These are phyloP conservation scores for Phytophthora palmivora DNA, from an alignment of 352 stramenopile genomes.

Conservation along the genomic window DNA sequence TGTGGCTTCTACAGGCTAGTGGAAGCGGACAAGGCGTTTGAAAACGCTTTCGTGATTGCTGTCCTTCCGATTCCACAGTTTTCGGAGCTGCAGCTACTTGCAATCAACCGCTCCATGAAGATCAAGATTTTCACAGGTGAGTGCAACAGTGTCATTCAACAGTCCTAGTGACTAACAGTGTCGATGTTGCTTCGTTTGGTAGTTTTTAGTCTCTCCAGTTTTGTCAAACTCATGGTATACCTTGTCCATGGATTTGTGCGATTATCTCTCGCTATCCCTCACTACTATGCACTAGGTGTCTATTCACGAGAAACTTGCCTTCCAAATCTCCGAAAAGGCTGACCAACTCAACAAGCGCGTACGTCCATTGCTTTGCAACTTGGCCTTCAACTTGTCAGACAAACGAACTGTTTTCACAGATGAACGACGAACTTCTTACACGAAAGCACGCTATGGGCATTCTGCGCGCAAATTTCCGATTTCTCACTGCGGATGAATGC, in stretches of 20 bases:
- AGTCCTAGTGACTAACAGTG: slow-evolving; percentile 5
- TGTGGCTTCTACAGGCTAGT: slow-evolving; percentile 37
- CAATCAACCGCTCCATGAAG: slow-evolving; percentile 44
- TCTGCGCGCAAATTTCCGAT: slow-evolving; percentile 62
- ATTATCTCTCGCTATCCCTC: neutral
- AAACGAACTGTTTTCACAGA: slow-evolving; percentile 30
- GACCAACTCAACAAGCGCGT: slow-evolving; percentile 53
- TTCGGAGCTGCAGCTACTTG: slow-evolving; percentile 53
- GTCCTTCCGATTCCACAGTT: slow-evolving; percentile 53
- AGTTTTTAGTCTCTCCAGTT: slow-evolving; percentile 46
- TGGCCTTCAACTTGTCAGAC: no score
- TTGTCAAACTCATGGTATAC: slow-evolving; percentile 59
- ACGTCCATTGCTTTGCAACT: neutral
- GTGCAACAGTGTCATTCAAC: neutral
- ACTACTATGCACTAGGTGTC: slow-evolving; percentile 40
- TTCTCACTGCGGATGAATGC: slow-evolving; percentile 66
- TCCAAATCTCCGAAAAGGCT: slow-evolving; percentile 55
- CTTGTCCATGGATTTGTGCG: neutral
- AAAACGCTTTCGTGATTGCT: slow-evolving; percentile 58
- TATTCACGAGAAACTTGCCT: slow-evolving; percentile 62
- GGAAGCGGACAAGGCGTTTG: slow-evolving; percentile 70
- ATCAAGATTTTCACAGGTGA: slow-evolving; percentile 61
- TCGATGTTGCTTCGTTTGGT: slow-evolving; percentile 1
- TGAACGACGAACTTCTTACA: slow-evolving; percentile 55
- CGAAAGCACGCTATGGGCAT: slow-evolving; percentile 53